phyloP scores from a whole-genome alignment of 345 rosid species.

The Corymbia maculata region DNA sequence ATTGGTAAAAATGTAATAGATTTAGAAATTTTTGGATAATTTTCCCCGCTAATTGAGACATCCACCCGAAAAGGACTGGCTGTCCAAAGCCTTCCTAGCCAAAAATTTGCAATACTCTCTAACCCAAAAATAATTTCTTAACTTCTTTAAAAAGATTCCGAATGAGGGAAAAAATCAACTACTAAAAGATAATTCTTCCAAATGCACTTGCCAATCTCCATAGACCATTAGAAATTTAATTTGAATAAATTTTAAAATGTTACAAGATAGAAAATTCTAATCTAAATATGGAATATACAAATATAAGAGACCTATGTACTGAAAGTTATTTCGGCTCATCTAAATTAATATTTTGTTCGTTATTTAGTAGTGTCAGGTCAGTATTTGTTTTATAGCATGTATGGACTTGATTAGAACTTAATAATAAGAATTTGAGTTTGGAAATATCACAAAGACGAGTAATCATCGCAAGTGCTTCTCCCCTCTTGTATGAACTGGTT shows the following conservation, averaged over 20 bases:
- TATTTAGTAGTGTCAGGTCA: not conserved
- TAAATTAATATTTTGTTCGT: not conserved
- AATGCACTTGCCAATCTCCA: not conserved
- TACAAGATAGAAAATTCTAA: not conserved
- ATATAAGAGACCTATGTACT: not conserved
- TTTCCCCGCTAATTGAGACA: too few species aligned
- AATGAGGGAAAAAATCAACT: too few species aligned
- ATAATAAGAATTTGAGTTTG: not conserved
- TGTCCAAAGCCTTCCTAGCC: too few species aligned
- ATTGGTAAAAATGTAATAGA: too few species aligned
- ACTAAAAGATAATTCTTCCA: not conserved
- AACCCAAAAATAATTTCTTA: too few species aligned
- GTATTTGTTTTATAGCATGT: not conserved
- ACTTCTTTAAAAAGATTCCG: too few species aligned
- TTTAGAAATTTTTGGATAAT: too few species aligned
- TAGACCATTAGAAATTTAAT: not conserved
- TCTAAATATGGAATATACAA: not conserved
- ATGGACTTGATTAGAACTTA: not conserved
- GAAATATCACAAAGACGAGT: not conserved
- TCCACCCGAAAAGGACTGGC: too few species aligned
- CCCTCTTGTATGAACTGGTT: not conserved
- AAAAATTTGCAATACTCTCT: too few species aligned
- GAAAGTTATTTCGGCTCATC: not conserved
- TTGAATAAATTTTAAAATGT: not conserved
- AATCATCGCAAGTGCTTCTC: not conserved